Evolutionary conservation across 805 yeast species (phyloP), one percentile per base, ranked within the genome.

Genomic region (Metschnikowia baotianmanensis): DNA sequence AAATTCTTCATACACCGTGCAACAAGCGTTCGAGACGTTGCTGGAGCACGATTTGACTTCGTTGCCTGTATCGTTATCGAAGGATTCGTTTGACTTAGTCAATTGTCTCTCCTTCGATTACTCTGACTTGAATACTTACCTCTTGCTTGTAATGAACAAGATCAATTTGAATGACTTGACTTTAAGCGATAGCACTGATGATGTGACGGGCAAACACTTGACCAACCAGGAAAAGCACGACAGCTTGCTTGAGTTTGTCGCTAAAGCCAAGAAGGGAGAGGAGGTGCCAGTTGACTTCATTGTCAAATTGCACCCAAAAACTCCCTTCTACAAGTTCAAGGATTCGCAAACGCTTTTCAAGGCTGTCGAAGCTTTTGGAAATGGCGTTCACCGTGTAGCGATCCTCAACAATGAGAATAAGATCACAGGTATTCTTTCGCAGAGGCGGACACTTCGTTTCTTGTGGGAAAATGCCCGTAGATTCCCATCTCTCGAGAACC

Each of bases 341-440:
- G 89, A 86, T 53, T 51, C 64, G 17, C 89, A 83, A 41, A 77
- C 81, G 16, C 67, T 91, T 38, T 72, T 82, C 30, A 74, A 78
- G 5, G 96, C 87, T 2, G 85, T 86, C 53, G 95, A 88, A 61
- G 80, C 86, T 10, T 70, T 91, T 46, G 98, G 97, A n/a, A 78
- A 86, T 28, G 99, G 99, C 16, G 96, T 90, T 3, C 99, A 93
- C 65, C 75, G 99, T 58, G 79, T 91, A 16, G 96, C 97, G 9
- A 86, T 90, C 41, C 74, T 83, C 17, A 71, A 79, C 56, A 60
- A 60, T 17, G 42, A 44, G 2, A 46, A 46, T 34, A 45, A 37
- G 11, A 80, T 90, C 36, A 79, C 84, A 2, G 98, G 98, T 43
- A 79, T 91, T 10, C 70, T 93, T 33, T 87, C 96, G 0, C 99